Base-by-base conservation (phyloP, 2,329 filamentous ascomycete genomes). In the Trichoderma sp. region DNA sequence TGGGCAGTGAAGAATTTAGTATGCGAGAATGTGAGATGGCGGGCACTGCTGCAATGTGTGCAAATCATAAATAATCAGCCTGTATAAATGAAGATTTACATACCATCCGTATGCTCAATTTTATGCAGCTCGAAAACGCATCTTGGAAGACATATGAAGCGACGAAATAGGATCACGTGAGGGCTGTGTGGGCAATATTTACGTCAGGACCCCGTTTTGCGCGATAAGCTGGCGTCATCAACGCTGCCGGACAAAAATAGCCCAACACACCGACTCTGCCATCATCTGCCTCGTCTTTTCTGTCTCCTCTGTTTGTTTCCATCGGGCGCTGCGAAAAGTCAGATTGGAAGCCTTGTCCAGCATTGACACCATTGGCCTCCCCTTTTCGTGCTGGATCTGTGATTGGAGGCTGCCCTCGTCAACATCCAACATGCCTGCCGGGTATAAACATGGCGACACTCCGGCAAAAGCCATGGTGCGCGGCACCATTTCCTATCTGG, bases 401-500 rank as follows among this genome's bases (percentile, higher is more conserved):
- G 8, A n/a, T 8, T n/a, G 18, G 18, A n/a, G 7, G 7, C 39
- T n/a, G 39, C 6, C 37, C 39, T 43, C 18, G 18, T n/a, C 10
- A 14, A 1, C 30, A 18, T 13, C 60, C 34, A 43, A 34, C n/a
- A 69, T 69, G 66, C 69, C 68, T 21, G 56, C 69, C 10, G 77
- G 77, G 59, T 79, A 78, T 70, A 79, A 78, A 66, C 79, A 80
- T 72, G 77, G 76, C 59, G 79, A 80, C 72, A 77, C 77, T 55
- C 75, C 76, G 14, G 79, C 79, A 71, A 79, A 79, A 75, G 79
- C 77, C 68, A 78, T 80, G 77, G 79, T 80, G 43, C 76, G 79
- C 13, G 79, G 79, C 10, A 79, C 78, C 59, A 80, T 80, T 71
- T 80, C 79, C 4, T 80, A 80, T 71, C 77, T 81, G 18, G 79